These are phyloP conservation scores for Clitocybe nebularis DNA, from an alignment of 1,284 basidiomycete species.

Conservation along the genomic window DNA sequence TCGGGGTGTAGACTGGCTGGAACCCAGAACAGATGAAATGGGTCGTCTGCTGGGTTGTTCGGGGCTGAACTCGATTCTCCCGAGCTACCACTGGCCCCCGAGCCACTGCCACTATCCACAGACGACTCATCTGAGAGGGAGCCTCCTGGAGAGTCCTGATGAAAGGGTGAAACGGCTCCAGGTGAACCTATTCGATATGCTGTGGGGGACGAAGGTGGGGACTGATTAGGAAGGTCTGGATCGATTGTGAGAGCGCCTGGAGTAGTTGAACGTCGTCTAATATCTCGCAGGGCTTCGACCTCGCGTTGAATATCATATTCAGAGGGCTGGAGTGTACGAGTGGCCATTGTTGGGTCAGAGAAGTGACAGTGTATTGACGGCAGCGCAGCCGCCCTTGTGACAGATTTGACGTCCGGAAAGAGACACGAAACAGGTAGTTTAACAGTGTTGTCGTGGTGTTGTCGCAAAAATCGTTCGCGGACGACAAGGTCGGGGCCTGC, in stretches of 20 bases:
- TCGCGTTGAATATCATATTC: slow-evolving; percentile 84
- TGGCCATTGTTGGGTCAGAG: slow-evolving; percentile 25
- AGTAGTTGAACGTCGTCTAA: slow-evolving; percentile 74
- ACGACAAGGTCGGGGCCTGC: slow-evolving; percentile 12
- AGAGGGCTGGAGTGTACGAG: slow-evolving; percentile 63
- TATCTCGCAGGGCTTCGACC: slow-evolving; percentile 79
- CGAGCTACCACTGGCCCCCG: slow-evolving; percentile 23
- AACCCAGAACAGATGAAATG: slow-evolving; percentile 94
- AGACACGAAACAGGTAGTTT: slow-evolving; percentile 3
- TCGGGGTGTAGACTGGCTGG: slow-evolving; percentile 95
- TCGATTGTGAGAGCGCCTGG: slow-evolving; percentile 81
- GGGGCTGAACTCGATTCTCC: slow-evolving; percentile 21
- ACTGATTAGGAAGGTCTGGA: slow-evolving; percentile 77
- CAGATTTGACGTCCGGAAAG: slow-evolving; percentile 2
- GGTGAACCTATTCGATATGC: slow-evolving; percentile 46
- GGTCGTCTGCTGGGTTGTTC: slow-evolving; percentile 53
- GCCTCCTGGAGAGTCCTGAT: slow-evolving; percentile 39
- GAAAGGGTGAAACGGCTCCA: slow-evolving; percentile 18
- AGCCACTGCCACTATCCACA: slow-evolving; percentile 20
- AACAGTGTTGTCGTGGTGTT: slow-evolving; percentile 5
- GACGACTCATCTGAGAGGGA: slow-evolving; percentile 43
- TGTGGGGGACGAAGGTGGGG: slow-evolving; percentile 51
- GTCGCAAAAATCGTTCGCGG: slow-evolving; percentile 4
- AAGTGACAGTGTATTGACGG: background rate
- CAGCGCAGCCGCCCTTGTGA: slow-evolving; percentile 6